Conservation (phyloP, 2,329 filamentous ascomycete genomes). For the Nemania serpens region DNA sequence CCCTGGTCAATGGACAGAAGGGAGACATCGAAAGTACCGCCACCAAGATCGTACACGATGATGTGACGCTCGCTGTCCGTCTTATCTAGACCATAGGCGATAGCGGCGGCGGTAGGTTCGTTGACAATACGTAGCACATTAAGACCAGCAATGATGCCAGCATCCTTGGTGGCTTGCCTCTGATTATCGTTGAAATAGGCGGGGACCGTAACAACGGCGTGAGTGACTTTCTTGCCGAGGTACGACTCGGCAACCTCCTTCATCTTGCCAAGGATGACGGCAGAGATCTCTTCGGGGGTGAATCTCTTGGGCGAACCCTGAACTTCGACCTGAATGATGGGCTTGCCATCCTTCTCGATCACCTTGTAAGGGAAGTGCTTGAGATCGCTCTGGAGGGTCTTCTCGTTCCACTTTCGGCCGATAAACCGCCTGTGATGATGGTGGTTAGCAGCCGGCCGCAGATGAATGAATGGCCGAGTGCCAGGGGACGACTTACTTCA, state of each 20-base stretch:
- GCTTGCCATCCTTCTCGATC: constrained; percentile 86
- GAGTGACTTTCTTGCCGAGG: constrained; percentile 80
- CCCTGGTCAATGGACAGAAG: constrained; percentile 90
- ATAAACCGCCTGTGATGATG: constrained; percentile 70
- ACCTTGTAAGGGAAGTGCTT: constrained; percentile 99
- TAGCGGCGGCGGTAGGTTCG: constrained; percentile 93
- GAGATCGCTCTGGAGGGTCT: constrained; percentile 87
- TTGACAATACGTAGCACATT: constrained; percentile 97
- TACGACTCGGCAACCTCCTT: constrained; percentile 81
- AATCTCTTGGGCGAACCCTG: constrained; percentile 69
- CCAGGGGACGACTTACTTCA: constrained; percentile 69
- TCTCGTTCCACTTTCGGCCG: constrained; percentile 80
- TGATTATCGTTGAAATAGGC: constrained; percentile 99
- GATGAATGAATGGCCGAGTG: neutral
- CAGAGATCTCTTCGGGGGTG: constrained; percentile 79
- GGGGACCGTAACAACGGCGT: constrained; percentile 91
- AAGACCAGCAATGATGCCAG: constrained; percentile 86
- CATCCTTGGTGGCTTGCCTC: constrained; percentile 95
- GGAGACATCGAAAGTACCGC: constrained; percentile 93
- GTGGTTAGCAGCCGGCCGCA: constrained; percentile 32
- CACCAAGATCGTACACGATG: constrained; percentile 91
- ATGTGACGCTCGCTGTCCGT: constrained; percentile 82
- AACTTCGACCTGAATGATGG: constrained; percentile 77
- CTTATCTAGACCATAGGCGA: constrained; percentile 93
- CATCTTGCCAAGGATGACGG: constrained; percentile 85